phyloP scores from a whole-genome alignment of 2,329 filamentous ascomycete genomes.

The Cryphonectria carpinicola region DNA sequence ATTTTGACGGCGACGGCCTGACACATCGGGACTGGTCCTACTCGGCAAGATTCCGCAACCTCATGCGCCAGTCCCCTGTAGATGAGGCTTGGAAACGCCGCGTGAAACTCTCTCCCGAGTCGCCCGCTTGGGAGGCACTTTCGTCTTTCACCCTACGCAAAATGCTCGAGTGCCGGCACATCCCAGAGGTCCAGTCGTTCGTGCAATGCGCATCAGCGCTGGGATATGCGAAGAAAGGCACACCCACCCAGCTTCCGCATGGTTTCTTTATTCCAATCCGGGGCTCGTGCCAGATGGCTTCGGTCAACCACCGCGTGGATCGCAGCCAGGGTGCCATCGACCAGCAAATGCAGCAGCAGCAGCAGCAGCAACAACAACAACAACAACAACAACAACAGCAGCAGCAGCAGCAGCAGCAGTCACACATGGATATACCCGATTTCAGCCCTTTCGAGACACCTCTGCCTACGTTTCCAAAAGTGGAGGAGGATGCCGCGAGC shows the following conservation, averaged over 20 bases:
- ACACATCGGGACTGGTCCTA: constrained; percentile 49
- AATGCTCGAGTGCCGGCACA: constrained; percentile 50
- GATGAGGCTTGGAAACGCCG: constrained; percentile 44
- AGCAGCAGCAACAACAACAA: constrained; percentile 31
- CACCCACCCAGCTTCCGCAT: constrained; percentile 22
- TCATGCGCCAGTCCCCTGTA: constrained; percentile 46
- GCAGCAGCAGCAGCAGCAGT: constrained; percentile 24
- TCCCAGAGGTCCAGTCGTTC: constrained; percentile 44
- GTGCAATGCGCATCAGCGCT: constrained; percentile 46
- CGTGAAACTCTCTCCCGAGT: constrained; percentile 40
- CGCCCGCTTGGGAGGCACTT: constrained; percentile 47
- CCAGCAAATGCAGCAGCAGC: constrained; percentile 31
- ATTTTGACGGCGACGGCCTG: constrained; percentile 47
- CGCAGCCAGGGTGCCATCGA: constrained; percentile 25
- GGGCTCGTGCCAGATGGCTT: constrained; percentile 28
- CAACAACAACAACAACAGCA: constrained; percentile 34
- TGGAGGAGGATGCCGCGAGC: constrained; percentile 28
- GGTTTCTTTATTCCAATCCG: constrained; percentile 35
- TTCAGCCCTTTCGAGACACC: constrained; percentile 30
- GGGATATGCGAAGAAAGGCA: constrained; percentile 28
- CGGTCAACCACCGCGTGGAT: constrained; percentile 26
- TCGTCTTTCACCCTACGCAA: constrained; percentile 48
- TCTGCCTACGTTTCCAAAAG: constrained; percentile 28
- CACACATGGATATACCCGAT: constrained; percentile 27
- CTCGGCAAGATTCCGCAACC: constrained; percentile 48